These are phyloP conservation scores for Phytophthora citrophthora DNA, from an alignment of 352 stramenopile genomes.

Conservation along the genomic window DNA sequence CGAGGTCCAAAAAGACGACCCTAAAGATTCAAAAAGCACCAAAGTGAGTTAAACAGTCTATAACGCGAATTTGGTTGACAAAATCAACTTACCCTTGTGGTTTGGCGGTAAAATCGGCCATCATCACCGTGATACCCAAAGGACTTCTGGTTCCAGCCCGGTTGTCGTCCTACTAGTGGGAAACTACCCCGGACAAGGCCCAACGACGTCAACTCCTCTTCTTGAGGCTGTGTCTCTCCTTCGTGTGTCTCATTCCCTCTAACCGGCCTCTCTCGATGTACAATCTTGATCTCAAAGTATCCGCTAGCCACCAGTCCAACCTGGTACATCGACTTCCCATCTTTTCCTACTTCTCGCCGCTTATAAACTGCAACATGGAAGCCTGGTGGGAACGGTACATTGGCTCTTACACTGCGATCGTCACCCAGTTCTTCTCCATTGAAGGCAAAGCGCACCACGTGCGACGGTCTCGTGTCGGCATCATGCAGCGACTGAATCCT, in stretches of 20 bases:
- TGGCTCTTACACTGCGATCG: slow-evolving; percentile 77
- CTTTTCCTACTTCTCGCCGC: slow-evolving; percentile 4
- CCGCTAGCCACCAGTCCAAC: slow-evolving; percentile 63
- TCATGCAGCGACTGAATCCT: slow-evolving; percentile 40
- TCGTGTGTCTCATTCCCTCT: neutral
- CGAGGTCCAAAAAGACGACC: slow-evolving; percentile 59
- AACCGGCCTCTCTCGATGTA: slow-evolving; percentile 22
- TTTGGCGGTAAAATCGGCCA: slow-evolving; percentile 67
- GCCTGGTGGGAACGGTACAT: slow-evolving; percentile 66
- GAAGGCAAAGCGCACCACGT: slow-evolving; percentile 57
- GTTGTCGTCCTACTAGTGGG: slow-evolving; percentile 63
- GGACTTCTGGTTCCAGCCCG: slow-evolving; percentile 72
- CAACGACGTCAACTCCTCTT: slow-evolving; percentile 59
- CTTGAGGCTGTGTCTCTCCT: slow-evolving; percentile 4
- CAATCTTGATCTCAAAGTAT: slow-evolving; percentile 86
- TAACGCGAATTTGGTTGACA: neutral
- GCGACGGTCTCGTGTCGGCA: slow-evolving; percentile 32
- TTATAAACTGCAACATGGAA: slow-evolving; percentile 67
- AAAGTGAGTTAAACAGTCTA: slow-evolving; percentile 10
- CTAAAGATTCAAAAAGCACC: slow-evolving; percentile 26
- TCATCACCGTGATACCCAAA: slow-evolving; percentile 87
- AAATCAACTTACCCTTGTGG: slow-evolving; percentile 40
- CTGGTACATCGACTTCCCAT: slow-evolving; percentile 36
- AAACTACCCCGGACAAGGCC: slow-evolving; percentile 60
- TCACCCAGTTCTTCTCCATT: slow-evolving; percentile 56